Base-by-base conservation (phyloP, 202 grass and related monocot genomes). In the Panicum hallii region DNA sequence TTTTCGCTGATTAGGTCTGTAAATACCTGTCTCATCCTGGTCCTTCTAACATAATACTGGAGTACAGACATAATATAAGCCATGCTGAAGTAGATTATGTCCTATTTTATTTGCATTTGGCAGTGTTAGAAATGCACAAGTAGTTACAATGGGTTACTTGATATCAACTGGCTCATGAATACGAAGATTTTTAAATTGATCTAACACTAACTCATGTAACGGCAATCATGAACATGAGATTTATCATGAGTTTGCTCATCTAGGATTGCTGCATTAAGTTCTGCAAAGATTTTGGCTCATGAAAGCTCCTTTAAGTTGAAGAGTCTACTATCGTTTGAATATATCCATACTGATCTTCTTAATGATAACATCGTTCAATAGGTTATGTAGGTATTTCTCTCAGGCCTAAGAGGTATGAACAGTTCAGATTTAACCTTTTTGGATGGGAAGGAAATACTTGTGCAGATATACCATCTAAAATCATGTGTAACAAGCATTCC, bases 381-480 rank as follows among this genome's bases (percentile, higher is more conserved):
- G 68, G 61, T 9, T 43, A 55, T 40, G 34, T 60, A 72, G 53
- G 36, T 64, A 71, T 22, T 54, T 63, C 36, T 63, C 54, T 42
- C 14, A 77, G 30, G 36, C 45, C 83, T 47, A 83, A 84, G 28
- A 79, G 60, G 67, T 41, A 74, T 42, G 30, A 80, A 67, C 50
- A 66, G 30, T 60, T 20, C 60, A 84, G n/a, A 6, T 57, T 57
- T 54, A 32, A 6, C 78, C 20, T 43, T 79, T 63, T 49, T 47
- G 41, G 26, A 40, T 11, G 64, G 11, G 20, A 23, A 56, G 22
- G 50, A 7, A 73, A 86, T 63, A 85, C 70, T 70, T 70, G 8
- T 40, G 56, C 58, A 74, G 60, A 74, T 56, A 53, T 20, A 57
- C 17, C 36, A 55, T 49, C 34, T 70, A 65, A 73, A 73, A 79